A percentile compares a stretch with the other conserved stretches of the same genome.
phyloP scores from a whole-genome alignment of 257 asterid genomes.

The Knoxia roxburghii region DNA sequence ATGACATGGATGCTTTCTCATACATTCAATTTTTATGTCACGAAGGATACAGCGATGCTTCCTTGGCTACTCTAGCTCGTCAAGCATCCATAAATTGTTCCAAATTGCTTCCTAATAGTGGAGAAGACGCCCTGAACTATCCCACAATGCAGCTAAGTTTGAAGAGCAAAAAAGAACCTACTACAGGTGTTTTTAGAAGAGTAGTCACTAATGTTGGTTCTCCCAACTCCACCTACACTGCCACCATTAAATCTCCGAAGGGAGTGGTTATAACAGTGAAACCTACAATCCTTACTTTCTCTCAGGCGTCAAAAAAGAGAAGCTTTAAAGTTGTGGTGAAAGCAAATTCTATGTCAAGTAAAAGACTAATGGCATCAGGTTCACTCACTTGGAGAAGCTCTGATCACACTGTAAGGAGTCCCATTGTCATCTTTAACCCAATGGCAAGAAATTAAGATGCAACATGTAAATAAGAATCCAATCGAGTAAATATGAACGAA shows the following conservation, averaged over 20 bases:
- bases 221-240: constrained; percentile 47
- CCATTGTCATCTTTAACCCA: constrained; percentile 53
- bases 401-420: constrained; percentile 49
- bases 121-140: constrained; percentile 78
- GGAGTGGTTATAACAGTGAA: constrained; percentile 62
- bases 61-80: constrained; percentile 39
- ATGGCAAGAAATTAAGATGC: constrained; percentile 23
- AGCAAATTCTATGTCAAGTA: constrained; percentile 42
- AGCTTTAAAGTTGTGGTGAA: constrained; percentile 76
- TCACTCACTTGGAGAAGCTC: constrained; percentile 64
- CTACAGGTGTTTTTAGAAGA: constrained; percentile 56
- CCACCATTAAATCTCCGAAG: constrained; percentile 57
- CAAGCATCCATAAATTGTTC: constrained; percentile 55
- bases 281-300: constrained; percentile 49
- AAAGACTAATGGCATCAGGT: constrained; percentile 42
- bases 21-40: constrained; percentile 75
- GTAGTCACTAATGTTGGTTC: constrained; percentile 69
- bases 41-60: constrained; percentile 60
- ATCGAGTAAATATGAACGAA: neutral
- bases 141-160: constrained; percentile 79
- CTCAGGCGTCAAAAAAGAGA: constrained; percentile 36
- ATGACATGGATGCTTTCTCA: constrained; percentile 67
- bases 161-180: constrained; percentile 44
- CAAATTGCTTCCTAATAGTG: constrained; percentile 46
- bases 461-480: neutral